A percentile compares a stretch with the other conserved stretches of the same genome.
Evolutionary conservation across 306 rosid species (phyloP).

Genomic region (Acacia confusa): DNA sequence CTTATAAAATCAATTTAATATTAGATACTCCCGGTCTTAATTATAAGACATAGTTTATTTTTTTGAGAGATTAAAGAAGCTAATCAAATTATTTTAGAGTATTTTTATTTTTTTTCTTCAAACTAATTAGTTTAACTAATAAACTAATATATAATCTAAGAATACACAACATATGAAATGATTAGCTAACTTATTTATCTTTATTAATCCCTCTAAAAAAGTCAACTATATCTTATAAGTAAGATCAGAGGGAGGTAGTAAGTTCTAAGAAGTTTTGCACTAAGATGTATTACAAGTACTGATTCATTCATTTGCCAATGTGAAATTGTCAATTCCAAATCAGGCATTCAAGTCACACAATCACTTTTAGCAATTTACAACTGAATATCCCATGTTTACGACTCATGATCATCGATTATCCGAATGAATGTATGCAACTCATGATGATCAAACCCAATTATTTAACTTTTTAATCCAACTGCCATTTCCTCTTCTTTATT

Average conservation of each 20-base stretch:
- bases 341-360: not conserved
- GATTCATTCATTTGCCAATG: not conserved
- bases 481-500: not conserved
- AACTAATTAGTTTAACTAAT: no score
- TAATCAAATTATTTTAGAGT: no score
- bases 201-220: no score
- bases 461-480: not conserved
- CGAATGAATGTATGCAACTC: not conserved
- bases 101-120: no score
- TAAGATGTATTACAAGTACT: not conserved
- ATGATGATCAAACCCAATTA: not conserved
- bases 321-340: not conserved
- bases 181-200: no score
- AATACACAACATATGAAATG: no score
- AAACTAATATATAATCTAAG: no score
- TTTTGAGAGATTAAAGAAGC: no score
- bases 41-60: no score
- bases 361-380: not conserved
- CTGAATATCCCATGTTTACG: not conserved
- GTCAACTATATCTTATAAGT: no score
- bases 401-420: not conserved
- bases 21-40: no score
- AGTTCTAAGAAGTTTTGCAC: not conserved
- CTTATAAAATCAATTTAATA: not conserved
- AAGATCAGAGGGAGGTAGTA: no score